Evolutionary conservation across 805 yeast species (phyloP).

Genomic region (Vanderwaltozyma tropicalis): DNA sequence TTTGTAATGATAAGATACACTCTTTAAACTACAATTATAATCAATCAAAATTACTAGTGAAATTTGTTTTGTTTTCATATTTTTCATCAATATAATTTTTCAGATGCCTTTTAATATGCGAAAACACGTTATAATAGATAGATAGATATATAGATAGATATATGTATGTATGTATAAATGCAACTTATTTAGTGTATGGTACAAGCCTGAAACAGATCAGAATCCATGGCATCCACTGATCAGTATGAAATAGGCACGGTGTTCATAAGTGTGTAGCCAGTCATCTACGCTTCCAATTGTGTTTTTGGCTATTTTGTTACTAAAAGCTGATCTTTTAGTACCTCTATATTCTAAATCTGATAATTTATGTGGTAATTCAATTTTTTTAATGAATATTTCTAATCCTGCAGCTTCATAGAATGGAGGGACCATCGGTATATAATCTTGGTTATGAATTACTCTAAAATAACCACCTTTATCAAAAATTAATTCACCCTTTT

Average conservation of each 20-base stretch:
- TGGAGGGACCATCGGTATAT: slow-evolving; percentile 53
- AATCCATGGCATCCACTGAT: slow-evolving; percentile 28
- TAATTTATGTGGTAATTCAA: slow-evolving; percentile 24
- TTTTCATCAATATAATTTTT: too few relatives aligned
- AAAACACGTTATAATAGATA: too few relatives aligned
- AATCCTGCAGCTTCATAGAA: slow-evolving; percentile 41
- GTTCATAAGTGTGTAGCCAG: slow-evolving; percentile 29
- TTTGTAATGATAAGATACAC: too few relatives aligned
- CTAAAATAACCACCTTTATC: slow-evolving; percentile 36
- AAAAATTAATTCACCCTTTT: slow-evolving; percentile 19
- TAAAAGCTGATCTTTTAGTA: background rate
- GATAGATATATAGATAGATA: too few relatives aligned
- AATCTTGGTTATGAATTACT: slow-evolving; percentile 47
- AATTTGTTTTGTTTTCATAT: too few relatives aligned
- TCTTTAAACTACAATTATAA: too few relatives aligned
- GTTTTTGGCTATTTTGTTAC: background rate
- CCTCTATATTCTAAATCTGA: slow-evolving; percentile 23
- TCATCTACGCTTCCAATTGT: slow-evolving; percentile 6
- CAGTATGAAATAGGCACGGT: slow-evolving; percentile 29
- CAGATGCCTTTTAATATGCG: too few relatives aligned
- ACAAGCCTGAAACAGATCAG: slow-evolving; percentile 1
- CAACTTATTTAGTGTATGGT: too few relatives aligned
- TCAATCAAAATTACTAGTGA: too few relatives aligned
- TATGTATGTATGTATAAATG: slow-evolving; percentile 26
- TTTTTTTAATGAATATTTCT: slow-evolving; percentile 37